phyloP scores from a whole-genome alignment of 108 stramenopile species.

The Discostella pseudostelligera region DNA sequence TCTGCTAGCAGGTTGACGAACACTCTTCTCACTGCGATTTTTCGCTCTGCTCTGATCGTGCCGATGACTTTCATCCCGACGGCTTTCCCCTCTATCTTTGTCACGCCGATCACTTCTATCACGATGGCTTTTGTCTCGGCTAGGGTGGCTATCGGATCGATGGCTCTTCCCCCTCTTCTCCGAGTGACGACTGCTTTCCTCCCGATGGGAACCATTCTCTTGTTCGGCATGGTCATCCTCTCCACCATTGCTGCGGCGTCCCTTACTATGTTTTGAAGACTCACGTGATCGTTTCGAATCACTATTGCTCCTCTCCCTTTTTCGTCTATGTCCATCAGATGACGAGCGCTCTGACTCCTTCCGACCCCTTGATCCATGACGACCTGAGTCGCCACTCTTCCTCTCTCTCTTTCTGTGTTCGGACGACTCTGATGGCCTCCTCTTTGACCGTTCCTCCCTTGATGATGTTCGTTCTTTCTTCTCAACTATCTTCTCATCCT shows the following conservation, averaged over 20 bases:
- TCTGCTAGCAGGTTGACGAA: not conserved
- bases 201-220: not conserved
- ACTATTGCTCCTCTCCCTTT: slow-evolving; percentile 6
- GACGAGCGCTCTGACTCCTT: not conserved
- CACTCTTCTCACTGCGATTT: not conserved
- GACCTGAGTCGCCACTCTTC: not conserved
- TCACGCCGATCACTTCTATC: not conserved
- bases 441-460: not conserved
- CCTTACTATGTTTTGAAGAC: not conserved
- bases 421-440: not conserved
- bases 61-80: not conserved
- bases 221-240: not conserved
- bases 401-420: slow-evolving; percentile 10
- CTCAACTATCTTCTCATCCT: not conserved
- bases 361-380: not conserved
- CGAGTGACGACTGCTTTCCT: slow-evolving; percentile 4
- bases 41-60: not conserved
- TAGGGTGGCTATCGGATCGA: slow-evolving; percentile 3
- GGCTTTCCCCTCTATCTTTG: not conserved
- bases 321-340: not conserved
- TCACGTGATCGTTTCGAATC: slow-evolving; percentile 11
- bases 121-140: slow-evolving; percentile 2
- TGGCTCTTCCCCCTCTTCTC: slow-evolving; percentile 2
- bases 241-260: slow-evolving; percentile 3
- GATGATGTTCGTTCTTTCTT: slow-evolving; percentile 4